phyloP scores from a whole-genome alignment of 371 early-diverging fungal species.

The Rhizopus sp. region DNA sequence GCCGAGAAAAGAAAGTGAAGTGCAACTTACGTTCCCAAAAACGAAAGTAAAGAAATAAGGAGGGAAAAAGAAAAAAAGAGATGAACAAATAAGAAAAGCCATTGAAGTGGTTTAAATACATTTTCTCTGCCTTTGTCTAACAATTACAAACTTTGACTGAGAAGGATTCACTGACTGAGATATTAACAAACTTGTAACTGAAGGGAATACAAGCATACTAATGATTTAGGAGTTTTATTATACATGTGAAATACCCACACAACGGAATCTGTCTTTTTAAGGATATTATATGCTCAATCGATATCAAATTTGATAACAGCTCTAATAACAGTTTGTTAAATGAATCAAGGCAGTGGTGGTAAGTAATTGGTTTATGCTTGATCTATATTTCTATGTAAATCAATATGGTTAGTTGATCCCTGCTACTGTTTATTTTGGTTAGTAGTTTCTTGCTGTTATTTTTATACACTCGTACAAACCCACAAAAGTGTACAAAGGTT shows the following conservation, averaged over 20 bases:
- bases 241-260: slow-evolving; percentile 8
- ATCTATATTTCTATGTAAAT: neutral
- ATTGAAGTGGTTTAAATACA: too few relatives aligned
- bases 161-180: neutral
- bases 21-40: too few relatives aligned
- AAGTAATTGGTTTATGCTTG: neutral
- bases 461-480: too few relatives aligned
- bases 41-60: neutral
- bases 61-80: neutral
- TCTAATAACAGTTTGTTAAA: neutral
- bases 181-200: neutral
- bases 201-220: neutral
- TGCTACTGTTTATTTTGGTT: neutral
- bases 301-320: too few relatives aligned
- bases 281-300: too few relatives aligned
- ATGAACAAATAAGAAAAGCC: neutral
- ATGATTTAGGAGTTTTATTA: slow-evolving; percentile 1
- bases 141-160: too few relatives aligned
- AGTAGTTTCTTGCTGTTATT: too few relatives aligned
- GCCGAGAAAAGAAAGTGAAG: neutral
- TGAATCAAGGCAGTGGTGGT: neutral
- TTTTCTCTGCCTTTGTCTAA: too few relatives aligned
- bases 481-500: too few relatives aligned
- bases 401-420: neutral
- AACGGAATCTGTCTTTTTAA: neutral